Conservation (phyloP, 2,329 filamentous ascomycete species). For the Chalaropsis thielavioides region DNA sequence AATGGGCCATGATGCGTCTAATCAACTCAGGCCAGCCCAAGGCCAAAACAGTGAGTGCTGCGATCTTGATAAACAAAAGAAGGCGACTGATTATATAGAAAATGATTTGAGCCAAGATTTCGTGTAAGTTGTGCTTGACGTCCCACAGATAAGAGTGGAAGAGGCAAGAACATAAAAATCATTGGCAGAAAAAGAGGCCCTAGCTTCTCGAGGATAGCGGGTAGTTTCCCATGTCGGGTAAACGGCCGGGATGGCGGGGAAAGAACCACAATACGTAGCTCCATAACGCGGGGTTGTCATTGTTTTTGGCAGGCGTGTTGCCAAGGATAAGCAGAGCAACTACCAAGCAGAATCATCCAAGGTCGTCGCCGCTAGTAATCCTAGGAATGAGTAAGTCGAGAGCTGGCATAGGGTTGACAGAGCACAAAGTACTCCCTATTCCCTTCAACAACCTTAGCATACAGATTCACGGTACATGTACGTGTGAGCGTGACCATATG, state of each 20-base stretch:
- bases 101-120: not conserved
- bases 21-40: not conserved
- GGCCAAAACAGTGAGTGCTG: not conserved
- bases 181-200: not conserved
- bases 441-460: too few relatives aligned
- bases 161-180: not conserved
- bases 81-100: too few relatives aligned
- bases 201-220: not conserved
- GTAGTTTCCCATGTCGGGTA: not conserved
- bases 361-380: not conserved
- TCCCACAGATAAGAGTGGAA: not conserved
- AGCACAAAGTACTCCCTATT: too few relatives aligned
- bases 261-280: not conserved
- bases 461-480: not conserved
- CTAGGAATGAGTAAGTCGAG: not conserved
- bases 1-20: not conserved
- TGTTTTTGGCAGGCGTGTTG: too few relatives aligned
- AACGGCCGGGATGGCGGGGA: not conserved
- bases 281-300: too few relatives aligned
- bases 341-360: too few relatives aligned
- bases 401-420: not conserved
- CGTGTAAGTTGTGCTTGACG: not conserved
- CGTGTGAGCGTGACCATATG: not conserved
- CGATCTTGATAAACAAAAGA: too few relatives aligned
- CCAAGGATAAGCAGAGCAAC: too few relatives aligned